A percentile compares a stretch with the other conserved stretches of the same genome.
Conservation (phyloP, 2,329 filamentous ascomycete species). For the Penicillium brevicompactum region DNA sequence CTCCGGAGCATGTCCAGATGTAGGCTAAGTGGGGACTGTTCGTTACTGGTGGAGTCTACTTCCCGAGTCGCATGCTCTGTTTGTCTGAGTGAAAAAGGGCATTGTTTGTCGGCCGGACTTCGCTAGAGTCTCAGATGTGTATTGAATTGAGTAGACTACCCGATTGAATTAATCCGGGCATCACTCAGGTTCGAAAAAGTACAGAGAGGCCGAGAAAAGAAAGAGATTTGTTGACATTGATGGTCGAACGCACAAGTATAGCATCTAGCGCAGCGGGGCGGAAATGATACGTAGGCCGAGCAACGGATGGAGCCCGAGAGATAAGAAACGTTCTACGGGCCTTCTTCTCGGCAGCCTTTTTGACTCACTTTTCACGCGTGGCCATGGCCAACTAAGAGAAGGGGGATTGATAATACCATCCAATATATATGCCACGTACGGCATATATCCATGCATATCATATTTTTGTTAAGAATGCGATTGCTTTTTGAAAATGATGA, state of each 20-base stretch:
- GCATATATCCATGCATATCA: background rate
- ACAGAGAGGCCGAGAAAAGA: background rate
- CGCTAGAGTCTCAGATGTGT: background rate
- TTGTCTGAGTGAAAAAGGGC: background rate
- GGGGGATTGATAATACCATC: background rate
- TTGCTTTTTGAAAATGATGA: too few species aligned
- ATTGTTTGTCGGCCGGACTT: too few species aligned
- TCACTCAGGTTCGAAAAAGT: background rate
- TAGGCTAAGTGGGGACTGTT: conserved; percentile 13
- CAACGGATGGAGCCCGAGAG: conserved; percentile 8
- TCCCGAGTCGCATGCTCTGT: background rate
- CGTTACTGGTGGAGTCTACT: conserved; percentile 9
- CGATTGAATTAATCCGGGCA: background rate
- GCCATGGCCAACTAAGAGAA: background rate
- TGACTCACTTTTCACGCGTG: background rate
- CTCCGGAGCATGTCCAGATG: conserved; percentile 3
- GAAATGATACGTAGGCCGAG: background rate
- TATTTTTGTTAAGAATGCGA: background rate
- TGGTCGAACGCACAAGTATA: background rate
- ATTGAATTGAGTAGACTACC: background rate
- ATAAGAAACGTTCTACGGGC: conserved; percentile 16
- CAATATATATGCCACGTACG: background rate
- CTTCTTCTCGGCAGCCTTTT: conserved; percentile 1
- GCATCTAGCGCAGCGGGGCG: conserved; percentile 4
- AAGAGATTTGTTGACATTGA: background rate